phyloP scores from a whole-genome alignment of 2,329 filamentous ascomycete genomes.

The Ramularia endophylla region DNA sequence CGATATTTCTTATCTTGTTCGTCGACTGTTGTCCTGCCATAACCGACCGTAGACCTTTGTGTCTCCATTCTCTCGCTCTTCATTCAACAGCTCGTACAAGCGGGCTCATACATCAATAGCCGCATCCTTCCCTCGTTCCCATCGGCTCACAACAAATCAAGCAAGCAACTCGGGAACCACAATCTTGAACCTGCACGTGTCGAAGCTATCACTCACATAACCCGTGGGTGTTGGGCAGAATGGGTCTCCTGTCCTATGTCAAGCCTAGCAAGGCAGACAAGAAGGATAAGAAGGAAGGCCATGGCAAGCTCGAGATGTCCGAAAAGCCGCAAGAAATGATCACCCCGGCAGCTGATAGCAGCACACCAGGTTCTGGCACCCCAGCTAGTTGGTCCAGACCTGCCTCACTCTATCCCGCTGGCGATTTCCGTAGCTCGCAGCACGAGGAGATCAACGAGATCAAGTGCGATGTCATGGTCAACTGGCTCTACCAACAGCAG shows the following conservation, averaged over 20 bases:
- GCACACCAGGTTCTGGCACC: constrained; percentile 20
- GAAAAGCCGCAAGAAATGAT: constrained; percentile 11
- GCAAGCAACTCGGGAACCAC: too few relatives aligned
- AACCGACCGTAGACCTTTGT: constrained; percentile 12
- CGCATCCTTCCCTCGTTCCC: too few relatives aligned
- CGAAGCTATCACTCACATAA: background rate
- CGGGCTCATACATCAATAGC: too few relatives aligned
- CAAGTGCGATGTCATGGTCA: constrained; percentile 58
- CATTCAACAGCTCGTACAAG: background rate
- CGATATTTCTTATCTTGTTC: constrained; percentile 2
- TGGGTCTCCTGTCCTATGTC: constrained; percentile 23
- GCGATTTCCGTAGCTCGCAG: constrained; percentile 34
- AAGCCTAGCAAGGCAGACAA: constrained; percentile 16
- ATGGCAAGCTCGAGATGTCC: constrained; percentile 7
- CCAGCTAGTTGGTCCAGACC: constrained; percentile 30
- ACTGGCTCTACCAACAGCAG: constrained; percentile 58
- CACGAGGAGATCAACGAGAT: constrained; percentile 47
- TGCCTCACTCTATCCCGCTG: constrained; percentile 30
- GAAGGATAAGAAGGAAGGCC: constrained; percentile 9
- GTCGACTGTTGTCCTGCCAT: constrained; percentile 6
- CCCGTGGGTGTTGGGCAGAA: constrained; percentile 1
- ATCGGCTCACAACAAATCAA: too few relatives aligned
- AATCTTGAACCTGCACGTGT: too few relatives aligned
- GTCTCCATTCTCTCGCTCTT: constrained; percentile 16
- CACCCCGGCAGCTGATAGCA: constrained; percentile 3